phyloP scores from a whole-genome alignment of 768 basidiomycete genomes.

The Russula sp. region DNA sequence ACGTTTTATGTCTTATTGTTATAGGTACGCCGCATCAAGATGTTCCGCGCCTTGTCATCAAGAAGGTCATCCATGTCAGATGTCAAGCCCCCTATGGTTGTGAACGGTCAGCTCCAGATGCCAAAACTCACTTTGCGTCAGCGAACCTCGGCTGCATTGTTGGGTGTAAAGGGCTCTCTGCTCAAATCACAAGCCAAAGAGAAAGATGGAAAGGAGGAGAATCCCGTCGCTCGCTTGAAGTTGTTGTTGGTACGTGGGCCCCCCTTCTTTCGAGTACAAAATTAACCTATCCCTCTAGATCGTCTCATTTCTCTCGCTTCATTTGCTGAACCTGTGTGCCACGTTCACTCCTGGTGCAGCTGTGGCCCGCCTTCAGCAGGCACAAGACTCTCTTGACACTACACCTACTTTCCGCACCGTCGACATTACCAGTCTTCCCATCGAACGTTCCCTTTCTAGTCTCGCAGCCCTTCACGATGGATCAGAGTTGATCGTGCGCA shows the following conservation, averaged over 20 bases:
- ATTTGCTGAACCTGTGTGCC: slow-evolving; percentile 88
- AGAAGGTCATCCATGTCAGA: slow-evolving; percentile 28
- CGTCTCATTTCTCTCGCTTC: slow-evolving; percentile 83
- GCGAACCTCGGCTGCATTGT: slow-evolving; percentile 29
- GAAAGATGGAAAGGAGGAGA: slow-evolving; percentile 48
- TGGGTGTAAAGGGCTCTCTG: slow-evolving; percentile 49
- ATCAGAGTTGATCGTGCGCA: slow-evolving; percentile 48
- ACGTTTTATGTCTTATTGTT: slow-evolving; percentile 12
- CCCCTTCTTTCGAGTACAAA: slow-evolving; percentile 7
- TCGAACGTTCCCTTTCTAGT: slow-evolving; percentile 41
- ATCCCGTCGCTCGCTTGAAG: slow-evolving; percentile 84
- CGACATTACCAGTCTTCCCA: slow-evolving; percentile 58
- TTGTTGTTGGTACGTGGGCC: slow-evolving; percentile 63
- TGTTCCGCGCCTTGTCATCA: slow-evolving; percentile 47
- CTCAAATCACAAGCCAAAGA: slow-evolving; percentile 34
- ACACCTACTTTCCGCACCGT: slow-evolving; percentile 43
- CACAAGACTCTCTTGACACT: slow-evolving; percentile 28
- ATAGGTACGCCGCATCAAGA: slow-evolving; percentile 67
- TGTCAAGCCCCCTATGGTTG: slow-evolving; percentile 21
- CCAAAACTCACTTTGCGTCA: slow-evolving; percentile 27
- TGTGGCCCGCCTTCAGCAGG: slow-evolving; percentile 42
- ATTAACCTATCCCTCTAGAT: slow-evolving; percentile 42
- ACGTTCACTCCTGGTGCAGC: slow-evolving; percentile 69
- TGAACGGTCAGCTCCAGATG: slow-evolving; percentile 24
- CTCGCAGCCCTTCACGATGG: slow-evolving; percentile 31